phyloP scores from a whole-genome alignment of 148 eudicot species.

The Drosera capensis region DNA sequence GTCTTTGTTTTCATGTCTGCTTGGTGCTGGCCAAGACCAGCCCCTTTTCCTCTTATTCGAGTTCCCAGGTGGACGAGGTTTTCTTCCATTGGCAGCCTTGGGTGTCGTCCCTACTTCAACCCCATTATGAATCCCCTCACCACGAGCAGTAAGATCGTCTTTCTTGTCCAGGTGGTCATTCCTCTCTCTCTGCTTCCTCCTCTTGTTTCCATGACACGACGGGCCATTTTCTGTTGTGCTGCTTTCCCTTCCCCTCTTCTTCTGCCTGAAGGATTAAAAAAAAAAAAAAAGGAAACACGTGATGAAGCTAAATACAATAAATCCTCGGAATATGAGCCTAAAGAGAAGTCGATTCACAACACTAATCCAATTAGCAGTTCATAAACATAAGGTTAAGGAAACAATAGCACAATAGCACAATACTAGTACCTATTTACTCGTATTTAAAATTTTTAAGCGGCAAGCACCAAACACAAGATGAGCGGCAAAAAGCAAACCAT shows the following conservation, averaged over 20 bases:
- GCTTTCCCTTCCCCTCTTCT: constrained; percentile 28
- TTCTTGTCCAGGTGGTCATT: neutral
- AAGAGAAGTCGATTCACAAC: too few species aligned
- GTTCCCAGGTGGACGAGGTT: neutral
- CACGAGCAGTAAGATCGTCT: neutral
- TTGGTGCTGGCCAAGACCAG: neutral
- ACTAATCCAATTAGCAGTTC: too few species aligned
- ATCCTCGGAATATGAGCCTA: neutral
- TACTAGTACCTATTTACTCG: too few species aligned
- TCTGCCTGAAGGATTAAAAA: constrained; percentile 18
- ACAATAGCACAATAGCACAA: too few species aligned
- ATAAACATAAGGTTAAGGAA: too few species aligned
- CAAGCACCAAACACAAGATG: neutral
- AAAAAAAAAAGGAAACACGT: neutral
- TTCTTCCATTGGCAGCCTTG: neutral
- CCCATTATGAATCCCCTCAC: neutral
- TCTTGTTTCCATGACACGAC: constrained; percentile 18
- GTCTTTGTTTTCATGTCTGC: neutral
- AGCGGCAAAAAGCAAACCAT: neutral
- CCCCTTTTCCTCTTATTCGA: neutral
- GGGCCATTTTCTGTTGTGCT: constrained; percentile 15
- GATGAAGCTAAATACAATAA: neutral
- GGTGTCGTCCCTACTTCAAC: neutral
- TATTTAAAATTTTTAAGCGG: too few species aligned
- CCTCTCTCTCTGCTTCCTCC: constrained; percentile 14